Evolutionary conservation across 2,329 filamentous ascomycete species (phyloP), one percentile per base, ranked within the genome.

Genomic region (Monosporascus cannonballus): DNA sequence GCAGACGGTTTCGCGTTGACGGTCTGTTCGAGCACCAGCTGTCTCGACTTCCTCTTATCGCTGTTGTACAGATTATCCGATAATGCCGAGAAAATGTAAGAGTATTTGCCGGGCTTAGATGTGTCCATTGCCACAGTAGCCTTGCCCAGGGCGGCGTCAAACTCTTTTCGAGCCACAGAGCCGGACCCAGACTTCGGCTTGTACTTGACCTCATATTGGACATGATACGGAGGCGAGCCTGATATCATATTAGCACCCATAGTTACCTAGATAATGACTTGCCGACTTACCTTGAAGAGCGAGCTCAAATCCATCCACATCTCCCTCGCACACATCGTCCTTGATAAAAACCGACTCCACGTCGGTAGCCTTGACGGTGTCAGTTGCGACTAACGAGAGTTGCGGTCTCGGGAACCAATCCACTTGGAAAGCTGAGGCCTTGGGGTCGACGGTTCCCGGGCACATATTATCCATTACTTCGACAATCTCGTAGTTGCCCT

Each of bases 61-160:
- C 86, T 83, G 62, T 89, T 84, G 71, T 99, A 99, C 52, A 95
- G 86, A 58, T 84, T 85, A 70, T 99, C 94, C 50, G 86, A 86
- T 42, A 99, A 77, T 51, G 89, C 84, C 7, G 81, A 83, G 71
- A 99, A 96, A 53, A 82, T 85, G 73, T 99, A 99, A 20, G 86
- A 86, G 70, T 96, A 95, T 24, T 82, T 72, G 47, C 95, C 94
- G 39, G 94, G 79, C 67, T 88, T 89, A 24, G 79, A 78, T 0
- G 93, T 97, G 59, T 97, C 92, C 78, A 96, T 87, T 46, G 86
- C 83, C 59, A 97, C 83, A 2, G 89, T 85, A 7, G 90, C 87
- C 57, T 87, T 81, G 54, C 86, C 82, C 50, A 92, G 78, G 2
- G 87, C 87, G 24, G 89, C 88, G 61, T 90, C 90, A 50, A 96